Evolutionary conservation across 331 rosid species (phyloP), one percentile per base, ranked within the genome.

Genomic region (Malus hybrid): DNA sequence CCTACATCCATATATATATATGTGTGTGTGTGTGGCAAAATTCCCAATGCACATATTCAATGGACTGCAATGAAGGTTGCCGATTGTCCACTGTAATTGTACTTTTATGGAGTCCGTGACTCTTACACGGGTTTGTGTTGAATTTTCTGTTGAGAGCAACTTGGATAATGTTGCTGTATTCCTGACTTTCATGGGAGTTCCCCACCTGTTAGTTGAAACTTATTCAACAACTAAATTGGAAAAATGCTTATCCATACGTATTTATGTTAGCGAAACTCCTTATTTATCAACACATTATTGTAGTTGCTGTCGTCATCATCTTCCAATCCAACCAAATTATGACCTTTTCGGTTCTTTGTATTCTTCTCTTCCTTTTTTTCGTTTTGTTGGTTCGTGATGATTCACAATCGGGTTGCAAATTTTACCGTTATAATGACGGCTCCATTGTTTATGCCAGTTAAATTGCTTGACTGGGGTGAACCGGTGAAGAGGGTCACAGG

Each of bases 391-490:
- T 44, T 78, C 69, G 5, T 60, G 7, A 16, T 80, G 24, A 19
- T 60, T 31, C 33, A 73, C 20, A 20, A 14, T 48, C 28, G 74
- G 65, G 39, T 76, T 79, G 46, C 32, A 16, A 67, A 59, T 69
- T 34, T 52, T 79, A 65, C 66, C 39, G 27, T 64, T 76, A 16
- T 24, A 76, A 70, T 78, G 67, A 87, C 13, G 32, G 6, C 12
- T 76, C 8, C 73, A 83, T 73, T 34, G 87, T 80, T 60, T 60
- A 83, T 61, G 19, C 78, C 76, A 94, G 99, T 94, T 67, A 94
- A 94, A 88, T 71, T 92, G 89, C 93, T 94, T 46, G 99, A 94
- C 48, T 94, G 99, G 99, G 99, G 99, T 28, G 22, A 22, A 22
- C 22, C 22, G 22, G 22, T 22, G 99, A 94, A 88, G 99, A 94